phyloP scores from a whole-genome alignment of 2,329 filamentous ascomycete species.

The Xylaria sp. region DNA sequence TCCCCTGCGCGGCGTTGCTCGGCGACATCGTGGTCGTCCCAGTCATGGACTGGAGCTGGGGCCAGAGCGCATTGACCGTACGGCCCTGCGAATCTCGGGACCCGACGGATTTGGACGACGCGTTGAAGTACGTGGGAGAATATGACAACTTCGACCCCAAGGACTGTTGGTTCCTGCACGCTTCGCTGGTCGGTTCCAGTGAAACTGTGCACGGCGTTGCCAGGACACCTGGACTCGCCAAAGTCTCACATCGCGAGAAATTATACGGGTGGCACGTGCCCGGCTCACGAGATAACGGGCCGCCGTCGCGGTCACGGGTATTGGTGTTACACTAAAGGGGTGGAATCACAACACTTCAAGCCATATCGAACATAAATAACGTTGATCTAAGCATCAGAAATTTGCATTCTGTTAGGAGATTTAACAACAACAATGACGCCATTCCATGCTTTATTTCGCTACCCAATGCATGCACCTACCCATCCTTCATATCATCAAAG shows the following conservation, averaged over 20 bases:
- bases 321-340: neutral
- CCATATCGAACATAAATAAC: neutral
- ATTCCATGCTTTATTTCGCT: conserved; percentile 34
- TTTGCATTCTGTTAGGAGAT: neutral
- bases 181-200: neutral
- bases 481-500: conserved; percentile 51
- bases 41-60: neutral
- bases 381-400: neutral
- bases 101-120: neutral
- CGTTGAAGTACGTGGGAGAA: neutral
- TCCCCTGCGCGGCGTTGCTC: neutral
- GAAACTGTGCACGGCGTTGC: neutral
- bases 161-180: neutral
- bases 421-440: conserved; percentile 30
- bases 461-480: conserved; percentile 21
- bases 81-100: neutral
- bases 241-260: neutral
- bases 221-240: neutral
- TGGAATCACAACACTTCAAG: neutral
- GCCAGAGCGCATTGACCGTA: neutral
- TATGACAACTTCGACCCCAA: neutral
- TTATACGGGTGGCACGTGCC: neutral
- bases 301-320: neutral
- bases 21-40: neutral
- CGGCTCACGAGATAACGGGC: neutral